These are phyloP conservation scores for Zymoseptoria passerinii DNA, from an alignment of 2,329 filamentous ascomycete genomes.

Conservation along the genomic window DNA sequence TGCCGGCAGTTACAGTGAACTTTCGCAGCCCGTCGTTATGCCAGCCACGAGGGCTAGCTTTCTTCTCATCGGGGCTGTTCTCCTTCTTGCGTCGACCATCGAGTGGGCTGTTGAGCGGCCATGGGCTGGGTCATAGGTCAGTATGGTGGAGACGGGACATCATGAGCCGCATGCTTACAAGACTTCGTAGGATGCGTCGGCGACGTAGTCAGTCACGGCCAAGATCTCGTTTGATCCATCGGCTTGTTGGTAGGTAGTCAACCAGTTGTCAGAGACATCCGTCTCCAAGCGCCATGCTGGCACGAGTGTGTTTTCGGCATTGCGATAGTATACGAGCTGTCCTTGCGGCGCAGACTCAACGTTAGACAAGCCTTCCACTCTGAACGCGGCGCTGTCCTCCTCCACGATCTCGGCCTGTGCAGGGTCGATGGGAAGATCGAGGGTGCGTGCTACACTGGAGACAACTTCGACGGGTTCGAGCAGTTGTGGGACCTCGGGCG, in stretches of 20 bases:
- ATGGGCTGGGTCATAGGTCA: constrained; percentile 28
- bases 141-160: not conserved
- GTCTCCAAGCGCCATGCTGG: constrained; percentile 54
- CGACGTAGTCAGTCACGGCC: constrained; percentile 50
- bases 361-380: constrained; percentile 43
- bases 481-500: constrained; percentile 33
- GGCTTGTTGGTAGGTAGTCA: constrained; percentile 52
- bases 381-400: constrained; percentile 27
- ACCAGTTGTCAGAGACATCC: constrained; percentile 49
- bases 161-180: constrained; percentile 27
- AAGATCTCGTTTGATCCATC: constrained; percentile 40
- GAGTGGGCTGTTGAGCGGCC: constrained; percentile 48
- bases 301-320: constrained; percentile 39
- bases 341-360: constrained; percentile 47
- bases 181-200: constrained; percentile 49
- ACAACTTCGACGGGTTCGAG: constrained; percentile 40
- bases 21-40: constrained; percentile 39
- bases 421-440: constrained; percentile 37
- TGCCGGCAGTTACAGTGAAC: constrained; percentile 49
- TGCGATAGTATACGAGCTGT: constrained; percentile 48
- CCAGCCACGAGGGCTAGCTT: constrained; percentile 48
- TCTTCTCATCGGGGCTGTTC: constrained; percentile 42
- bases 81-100: constrained; percentile 40
- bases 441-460: constrained; percentile 32
- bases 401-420: constrained; percentile 33